phyloP scores from a whole-genome alignment of 768 basidiomycete species.

The Rhodotorula diobovata region DNA sequence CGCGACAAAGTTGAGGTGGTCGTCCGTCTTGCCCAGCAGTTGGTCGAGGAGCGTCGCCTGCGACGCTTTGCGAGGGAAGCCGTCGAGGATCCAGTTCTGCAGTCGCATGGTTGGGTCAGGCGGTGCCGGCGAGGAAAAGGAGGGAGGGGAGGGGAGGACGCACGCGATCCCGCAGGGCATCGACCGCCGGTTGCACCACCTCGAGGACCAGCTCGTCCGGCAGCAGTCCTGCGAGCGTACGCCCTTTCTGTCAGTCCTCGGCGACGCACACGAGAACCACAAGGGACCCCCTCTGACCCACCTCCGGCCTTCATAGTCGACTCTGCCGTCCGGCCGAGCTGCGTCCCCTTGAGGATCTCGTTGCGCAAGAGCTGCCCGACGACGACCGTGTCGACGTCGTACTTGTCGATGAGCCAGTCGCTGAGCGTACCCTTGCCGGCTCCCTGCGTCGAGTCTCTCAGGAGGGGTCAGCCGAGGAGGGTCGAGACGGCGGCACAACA shows the following conservation, averaged over 20 bases:
- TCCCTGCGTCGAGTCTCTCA: too few relatives aligned
- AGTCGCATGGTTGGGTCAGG: neutral
- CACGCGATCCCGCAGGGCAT: constrained; percentile 48
- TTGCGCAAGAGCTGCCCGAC: constrained; percentile 80
- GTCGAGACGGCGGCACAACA: neutral
- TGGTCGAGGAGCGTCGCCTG: constrained; percentile 75
- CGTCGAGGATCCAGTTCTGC: constrained; percentile 87
- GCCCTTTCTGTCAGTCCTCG: too few relatives aligned
- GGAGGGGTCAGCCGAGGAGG: neutral
- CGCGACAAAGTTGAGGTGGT: constrained; percentile 72
- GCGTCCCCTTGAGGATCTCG: constrained; percentile 72
- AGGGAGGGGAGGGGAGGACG: neutral
- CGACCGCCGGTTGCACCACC: constrained; percentile 71
- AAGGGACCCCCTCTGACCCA: constrained; percentile 19
- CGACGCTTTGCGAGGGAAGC: constrained; percentile 82
- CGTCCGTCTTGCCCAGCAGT: constrained; percentile 56
- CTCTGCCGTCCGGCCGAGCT: constrained; percentile 69
- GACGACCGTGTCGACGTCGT: constrained; percentile 70
- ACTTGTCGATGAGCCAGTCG: constrained; percentile 68
- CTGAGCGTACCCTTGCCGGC: constrained; percentile 69
- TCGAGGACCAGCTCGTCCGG: constrained; percentile 75
- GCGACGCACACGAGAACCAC: neutral
- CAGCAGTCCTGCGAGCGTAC: constrained; percentile 52
- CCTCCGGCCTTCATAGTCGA: constrained; percentile 71
- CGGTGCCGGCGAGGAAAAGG: constrained; percentile 25